Evolutionary conservation across 192 early-diverging fungal species (phyloP).

Genomic region (Podila verticillata): DNA sequence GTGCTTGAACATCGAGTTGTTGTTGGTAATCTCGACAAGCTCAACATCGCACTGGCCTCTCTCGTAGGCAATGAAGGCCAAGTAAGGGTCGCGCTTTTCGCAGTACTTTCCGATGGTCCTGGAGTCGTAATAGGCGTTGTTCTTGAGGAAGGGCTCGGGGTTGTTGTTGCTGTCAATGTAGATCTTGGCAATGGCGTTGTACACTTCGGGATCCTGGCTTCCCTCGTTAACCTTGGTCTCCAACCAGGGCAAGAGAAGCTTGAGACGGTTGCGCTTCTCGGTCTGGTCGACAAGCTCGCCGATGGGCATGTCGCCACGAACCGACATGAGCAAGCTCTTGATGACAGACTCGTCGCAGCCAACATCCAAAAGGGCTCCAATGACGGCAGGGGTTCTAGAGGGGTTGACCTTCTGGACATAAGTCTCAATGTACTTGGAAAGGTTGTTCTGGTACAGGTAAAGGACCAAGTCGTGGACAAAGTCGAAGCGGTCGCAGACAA

Average conservation of each 20-base stretch:
- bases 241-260: conserved; percentile 95
- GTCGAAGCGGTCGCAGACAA: conserved; percentile 97
- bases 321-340: conserved; percentile 89
- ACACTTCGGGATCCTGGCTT: conserved; percentile 88
- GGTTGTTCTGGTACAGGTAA: conserved; percentile 93
- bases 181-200: conserved; percentile 98
- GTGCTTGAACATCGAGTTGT: conserved; percentile 98
- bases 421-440: conserved; percentile 97
- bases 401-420: conserved; percentile 99
- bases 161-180: conserved; percentile 99
- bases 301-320: conserved; percentile 84
- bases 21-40: conserved; percentile 92
- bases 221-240: conserved; percentile 90
- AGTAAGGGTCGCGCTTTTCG: conserved; percentile 97
- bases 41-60: conserved; percentile 93
- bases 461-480: conserved; percentile 98
- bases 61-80: conserved; percentile 89
- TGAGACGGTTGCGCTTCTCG: conserved; percentile 97
- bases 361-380: conserved; percentile 97
- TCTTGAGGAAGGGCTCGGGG: conserved; percentile 93
- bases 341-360: conserved; percentile 97
- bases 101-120: conserved; percentile 97
- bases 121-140: conserved; percentile 88
- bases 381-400: conserved; percentile 90
- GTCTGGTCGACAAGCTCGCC: conserved; percentile 88